These are phyloP conservation scores for Candida pini DNA, from an alignment of 805 yeast species.

Conservation along the genomic window DNA sequence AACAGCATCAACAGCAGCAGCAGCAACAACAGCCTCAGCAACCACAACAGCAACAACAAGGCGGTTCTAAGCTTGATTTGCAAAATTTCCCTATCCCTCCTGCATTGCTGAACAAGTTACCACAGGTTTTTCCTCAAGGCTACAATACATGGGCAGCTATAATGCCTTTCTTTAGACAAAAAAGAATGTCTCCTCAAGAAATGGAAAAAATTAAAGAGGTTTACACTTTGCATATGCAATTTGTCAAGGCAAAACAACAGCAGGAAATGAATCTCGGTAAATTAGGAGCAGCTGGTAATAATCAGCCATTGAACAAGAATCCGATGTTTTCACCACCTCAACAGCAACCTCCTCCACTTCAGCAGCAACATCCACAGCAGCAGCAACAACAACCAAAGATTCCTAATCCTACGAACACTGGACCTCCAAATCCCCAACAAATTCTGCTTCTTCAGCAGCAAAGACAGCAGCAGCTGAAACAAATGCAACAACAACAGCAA, in stretches of 20 bases:
- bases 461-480: constrained; percentile 3
- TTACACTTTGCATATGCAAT: constrained; percentile 60
- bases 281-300: constrained; percentile 20
- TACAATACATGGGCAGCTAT: constrained; percentile 80
- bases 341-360: constrained; percentile 6
- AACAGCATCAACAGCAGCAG: constrained; percentile 23
- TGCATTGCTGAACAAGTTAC: constrained; percentile 57
- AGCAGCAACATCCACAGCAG: constrained; percentile 1
- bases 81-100: constrained; percentile 70
- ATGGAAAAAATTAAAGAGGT: constrained; percentile 59
- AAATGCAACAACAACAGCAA: constrained; percentile 1
- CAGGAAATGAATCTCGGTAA: constrained; percentile 19
- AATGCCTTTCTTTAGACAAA: constrained; percentile 51
- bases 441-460: constrained; percentile 26
- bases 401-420: constrained; percentile 3
- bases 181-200: constrained; percentile 51
- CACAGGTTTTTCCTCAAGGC: constrained; percentile 65
- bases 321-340: constrained; percentile 3
- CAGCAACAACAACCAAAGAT: constrained; percentile 14
- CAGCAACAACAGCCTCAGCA: constrained; percentile 11
- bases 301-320: constrained; percentile 11
- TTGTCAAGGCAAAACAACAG: constrained; percentile 40
- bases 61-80: constrained; percentile 33
- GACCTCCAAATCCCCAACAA: constrained; percentile 27
- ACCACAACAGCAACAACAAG: constrained; percentile 6